Base-by-base conservation (phyloP, 495 filamentous ascomycete genomes). In the Daldinia caldariorum region DNA sequence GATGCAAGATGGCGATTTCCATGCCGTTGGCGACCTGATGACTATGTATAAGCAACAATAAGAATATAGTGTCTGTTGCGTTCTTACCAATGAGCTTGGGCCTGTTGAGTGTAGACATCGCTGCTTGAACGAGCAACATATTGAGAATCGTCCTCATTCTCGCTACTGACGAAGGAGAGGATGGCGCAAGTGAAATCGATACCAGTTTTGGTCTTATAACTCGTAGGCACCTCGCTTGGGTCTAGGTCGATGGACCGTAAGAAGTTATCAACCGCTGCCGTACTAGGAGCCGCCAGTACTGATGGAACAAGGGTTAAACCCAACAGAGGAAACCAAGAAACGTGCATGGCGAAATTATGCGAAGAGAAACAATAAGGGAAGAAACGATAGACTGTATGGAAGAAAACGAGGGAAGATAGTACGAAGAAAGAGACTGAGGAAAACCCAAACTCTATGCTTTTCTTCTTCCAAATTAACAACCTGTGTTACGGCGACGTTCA, bases 71-170 rank as follows among this genome's bases (percentile, higher is more conserved):
- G 5, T 45, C 49, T 51, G 16, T 29, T 6, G 22, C 6, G 29
- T 10, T 35, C 49, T 31, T 51, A 51, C 49, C 54, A 57, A 57
- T 57, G 54, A 57, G 54, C 54, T 8, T 57, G 31, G 14, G 54
- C 54, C 34, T 57, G n/a, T 10, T 34, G 31, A 39, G 34, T 39
- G 32, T 57, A 50, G 12, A 53, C 16, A 53, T 29, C 50, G 26
- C 50, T 32, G 22, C 16, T 16, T 10, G 50, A 53, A 26, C 50
- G 22, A 53, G 50, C 31, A n/a, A 53, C 50, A 13, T 31, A 53
- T 29, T 32, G 50, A 31, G 50, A 32, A 18, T 7, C 31, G 14
- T 53, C 32, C 1, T 12, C 50, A 26, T 9, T 16, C 8, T 47
- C 7, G 43, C 20, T 22, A 6, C 50, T 13, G 2, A 53, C 0